These are phyloP conservation scores for Thalassiosira pacifica DNA, from an alignment of 352 stramenopile genomes.

Conservation along the genomic window DNA sequence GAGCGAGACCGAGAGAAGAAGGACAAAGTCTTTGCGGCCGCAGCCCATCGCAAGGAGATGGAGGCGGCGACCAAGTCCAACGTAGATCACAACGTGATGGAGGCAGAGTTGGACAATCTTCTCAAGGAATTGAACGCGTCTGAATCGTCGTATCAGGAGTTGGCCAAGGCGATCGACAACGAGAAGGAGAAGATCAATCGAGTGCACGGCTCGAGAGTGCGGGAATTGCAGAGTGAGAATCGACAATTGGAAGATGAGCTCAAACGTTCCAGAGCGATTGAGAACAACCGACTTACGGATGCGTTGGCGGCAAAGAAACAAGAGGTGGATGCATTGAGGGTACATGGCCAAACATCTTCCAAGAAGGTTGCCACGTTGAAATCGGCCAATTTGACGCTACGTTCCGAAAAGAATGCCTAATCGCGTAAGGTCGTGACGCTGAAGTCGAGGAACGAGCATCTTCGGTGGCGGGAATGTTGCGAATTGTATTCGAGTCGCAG, in stretches of 20 bases:
- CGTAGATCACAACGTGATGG: not conserved
- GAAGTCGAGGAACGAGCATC: slow-evolving; percentile 34
- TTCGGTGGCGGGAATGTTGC: too few species aligned
- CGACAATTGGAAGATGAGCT: slow-evolving; percentile 29
- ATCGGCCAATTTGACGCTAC: slow-evolving; percentile 25
- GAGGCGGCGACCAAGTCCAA: slow-evolving; percentile 18
- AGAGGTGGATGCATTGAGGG: slow-evolving; percentile 28
- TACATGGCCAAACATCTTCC: slow-evolving; percentile 27
- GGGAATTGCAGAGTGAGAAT: slow-evolving; percentile 41
- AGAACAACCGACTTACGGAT: slow-evolving; percentile 24
- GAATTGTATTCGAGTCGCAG: too few species aligned
- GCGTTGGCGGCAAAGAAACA: slow-evolving; percentile 15
- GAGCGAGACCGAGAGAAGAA: slow-evolving; percentile 57
- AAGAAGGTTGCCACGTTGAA: slow-evolving; percentile 36
- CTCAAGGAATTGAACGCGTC: slow-evolving; percentile 31
- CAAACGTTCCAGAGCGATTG: slow-evolving; percentile 18
- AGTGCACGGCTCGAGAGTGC: slow-evolving; percentile 37
- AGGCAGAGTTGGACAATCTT: slow-evolving; percentile 33
- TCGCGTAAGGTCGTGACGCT: slow-evolving; percentile 18
- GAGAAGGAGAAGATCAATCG: slow-evolving; percentile 49
- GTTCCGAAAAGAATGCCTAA: slow-evolving; percentile 25
- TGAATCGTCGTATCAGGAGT: slow-evolving; percentile 57
- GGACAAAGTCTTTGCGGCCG: slow-evolving; percentile 35
- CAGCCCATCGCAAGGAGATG: slow-evolving; percentile 39
- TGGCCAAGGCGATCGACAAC: slow-evolving; percentile 55